phyloP scores from a whole-genome alignment of 371 early-diverging fungal genomes.

The Mortierella sp. region DNA sequence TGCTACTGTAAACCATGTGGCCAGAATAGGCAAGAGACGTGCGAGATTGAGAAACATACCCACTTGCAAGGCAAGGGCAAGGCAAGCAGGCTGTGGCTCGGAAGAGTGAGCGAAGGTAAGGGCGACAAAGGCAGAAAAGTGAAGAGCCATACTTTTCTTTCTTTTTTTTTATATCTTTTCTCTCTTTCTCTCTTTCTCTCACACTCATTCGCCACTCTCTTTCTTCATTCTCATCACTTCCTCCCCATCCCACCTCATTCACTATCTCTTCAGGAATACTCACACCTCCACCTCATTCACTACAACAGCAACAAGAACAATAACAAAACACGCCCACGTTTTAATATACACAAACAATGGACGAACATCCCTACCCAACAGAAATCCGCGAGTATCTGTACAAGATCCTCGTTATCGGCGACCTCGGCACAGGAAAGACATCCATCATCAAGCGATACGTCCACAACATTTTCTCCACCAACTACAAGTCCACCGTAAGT shows the following conservation, averaged over 20 bases:
- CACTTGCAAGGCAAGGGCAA: background rate
- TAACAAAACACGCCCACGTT: slow-evolving; percentile 49
- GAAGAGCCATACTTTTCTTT: too few species aligned
- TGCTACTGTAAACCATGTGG: background rate
- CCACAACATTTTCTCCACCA: slow-evolving; percentile 76
- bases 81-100: background rate
- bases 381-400: slow-evolving; percentile 69
- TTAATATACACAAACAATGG: slow-evolving; percentile 67
- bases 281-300: background rate
- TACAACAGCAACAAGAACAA: slow-evolving; percentile 18
- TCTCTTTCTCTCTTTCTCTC: background rate
- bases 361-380: slow-evolving; percentile 65
- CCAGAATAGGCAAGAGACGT: background rate
- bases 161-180: background rate
- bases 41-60: background rate
- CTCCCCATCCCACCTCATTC: background rate
- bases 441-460: slow-evolving; percentile 60
- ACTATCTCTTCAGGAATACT: background rate
- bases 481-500: slow-evolving; percentile 81
- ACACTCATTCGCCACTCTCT: background rate
- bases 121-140: too few species aligned
- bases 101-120: background rate
- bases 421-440: slow-evolving; percentile 78
- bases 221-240: background rate
- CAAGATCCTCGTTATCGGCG: slow-evolving; percentile 86